Evolutionary conservation across 805 yeast genomes (phyloP), one percentile per base, ranked within the genome.

Genomic region (Tetrapisispora phaffii): DNA sequence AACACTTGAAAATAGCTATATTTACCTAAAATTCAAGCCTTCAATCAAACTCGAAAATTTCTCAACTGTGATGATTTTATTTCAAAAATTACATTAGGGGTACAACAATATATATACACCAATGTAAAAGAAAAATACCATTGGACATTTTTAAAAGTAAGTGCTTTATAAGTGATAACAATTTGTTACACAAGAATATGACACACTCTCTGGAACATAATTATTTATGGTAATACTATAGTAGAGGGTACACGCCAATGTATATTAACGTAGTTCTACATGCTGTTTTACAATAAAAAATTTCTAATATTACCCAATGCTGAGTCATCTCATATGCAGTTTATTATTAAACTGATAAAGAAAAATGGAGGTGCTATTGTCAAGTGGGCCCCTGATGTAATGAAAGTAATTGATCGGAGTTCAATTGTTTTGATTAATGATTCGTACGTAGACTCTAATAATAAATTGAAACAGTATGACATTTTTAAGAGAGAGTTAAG

Each of bases 401-500:
- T 21, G 10, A 13, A 16, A 7, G 10, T 10, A 26, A 19, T 49
- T 1, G 46, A 51, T 33, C 20, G 37, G 7, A 13, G 38, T 2
- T 49, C 51, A 2, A 34, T 54, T 2, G 49, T 55, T 4, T 31
- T 62, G 19, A 45, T 62, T 3, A 56, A 56, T 42, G 60, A 60
- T 41, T 47, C 63, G 1, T 62, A 48, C 47, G 48, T 61, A 5
- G 50, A 44, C 26, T 39, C 40, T 2, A 40, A 51, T 5, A 41
- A 39, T 8, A 41, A 42, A 31, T 15, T 60, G 19, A 45, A 36
- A 1, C 44, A 51, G 21, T 23, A 38, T 9, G 52, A 53, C 20
- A 36, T 59, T 12, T 58, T 62, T 29, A 35, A 44, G 22, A 53
- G 50, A 24, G 64, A 62, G 42, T 50, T 55, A 41, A 46, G 50